Evolutionary conservation across 495 filamentous ascomycete species (phyloP), one percentile per base, ranked within the genome.

Genomic region (Cetradonia linearis): DNA sequence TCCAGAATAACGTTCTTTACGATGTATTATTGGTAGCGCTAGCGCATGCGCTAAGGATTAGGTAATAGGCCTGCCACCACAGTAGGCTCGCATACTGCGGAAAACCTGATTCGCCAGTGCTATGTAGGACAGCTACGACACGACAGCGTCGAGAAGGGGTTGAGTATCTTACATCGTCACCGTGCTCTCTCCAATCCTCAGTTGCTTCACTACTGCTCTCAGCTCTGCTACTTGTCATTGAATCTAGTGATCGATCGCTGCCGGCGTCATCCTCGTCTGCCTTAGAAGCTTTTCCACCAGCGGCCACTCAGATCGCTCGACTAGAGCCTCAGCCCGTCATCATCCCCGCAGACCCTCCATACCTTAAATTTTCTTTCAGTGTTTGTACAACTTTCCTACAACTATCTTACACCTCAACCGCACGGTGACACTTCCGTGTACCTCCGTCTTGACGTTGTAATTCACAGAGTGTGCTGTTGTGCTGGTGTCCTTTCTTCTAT

Each of bases 321-420:
- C 52, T 34, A 36, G 31, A 28, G 27, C 25, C 30, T 27, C 31
- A 56, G 20, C 34, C 38, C 38, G 47, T 61, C 50, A 46, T 59
- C 57, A 37, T 56, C 40, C n/a, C n/a, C n/a, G 30, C 42, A 23
- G 42, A 25, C 34, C n/a, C 47, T 34, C 58, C 38, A 47, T 28
- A 30, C 47, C 58, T 38, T 44, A 27, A 42, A 2, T 3, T 42
- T 53, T 37, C 47, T 42, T 28, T 38, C 7, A 16, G 1, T 25
- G 20, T 9, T 46, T 46, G 3, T 25, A 5, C 42, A 25, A 23
- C 20, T 13, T 9, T 34, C 36, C 23, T 25, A 40, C 50, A 54
- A 5, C 33, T 34, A 25, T 9, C 0, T 23, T 36, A 36, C 31
- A 13, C 30, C 31, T 18, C 50, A 36, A 25, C 5, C 50, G 20